Conservation (phyloP, 768 basidiomycete species). For the Trametes cingulata region DNA sequence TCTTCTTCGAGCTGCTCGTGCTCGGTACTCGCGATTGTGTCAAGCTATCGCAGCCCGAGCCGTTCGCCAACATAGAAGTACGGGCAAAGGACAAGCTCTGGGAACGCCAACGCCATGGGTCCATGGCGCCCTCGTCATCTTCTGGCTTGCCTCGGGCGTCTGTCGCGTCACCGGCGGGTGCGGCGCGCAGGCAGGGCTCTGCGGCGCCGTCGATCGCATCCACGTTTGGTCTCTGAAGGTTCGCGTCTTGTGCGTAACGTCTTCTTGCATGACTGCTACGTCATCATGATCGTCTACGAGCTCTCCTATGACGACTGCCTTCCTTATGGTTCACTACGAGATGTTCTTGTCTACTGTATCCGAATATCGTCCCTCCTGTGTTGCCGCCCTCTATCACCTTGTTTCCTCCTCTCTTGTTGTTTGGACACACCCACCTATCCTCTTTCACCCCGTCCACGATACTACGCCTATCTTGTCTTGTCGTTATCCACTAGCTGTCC, state of each 20-base stretch:
- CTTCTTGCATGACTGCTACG: neutral
- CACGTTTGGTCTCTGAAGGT: conserved; percentile 28
- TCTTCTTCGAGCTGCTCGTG: conserved; percentile 97
- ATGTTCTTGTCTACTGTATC: neutral
- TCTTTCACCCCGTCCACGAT: neutral
- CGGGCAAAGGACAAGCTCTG: conserved; percentile 82
- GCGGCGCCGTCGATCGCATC: conserved; percentile 29
- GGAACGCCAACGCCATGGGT: conserved; percentile 60
- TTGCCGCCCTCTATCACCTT: neutral
- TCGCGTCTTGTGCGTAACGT: no score
- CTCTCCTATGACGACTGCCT: neutral
- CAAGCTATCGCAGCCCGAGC: conserved; percentile 66
- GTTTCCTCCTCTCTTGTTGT: neutral
- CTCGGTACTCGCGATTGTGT: conserved; percentile 92
- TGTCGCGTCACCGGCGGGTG: conserved; percentile 11
- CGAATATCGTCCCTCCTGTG: neutral
- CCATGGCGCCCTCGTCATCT: conserved; percentile 46
- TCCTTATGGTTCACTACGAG: no score
- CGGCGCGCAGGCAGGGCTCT: conserved; percentile 21
- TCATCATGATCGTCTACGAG: neutral
- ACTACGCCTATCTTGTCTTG: neutral
- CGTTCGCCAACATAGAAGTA: conserved; percentile 88
- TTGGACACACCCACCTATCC: neutral
- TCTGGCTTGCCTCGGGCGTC: conserved; percentile 37
- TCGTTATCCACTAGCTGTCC: neutral